Base-by-base conservation (phyloP, 23 red algal genomes). In the Gracilaria domingensis region DNA sequence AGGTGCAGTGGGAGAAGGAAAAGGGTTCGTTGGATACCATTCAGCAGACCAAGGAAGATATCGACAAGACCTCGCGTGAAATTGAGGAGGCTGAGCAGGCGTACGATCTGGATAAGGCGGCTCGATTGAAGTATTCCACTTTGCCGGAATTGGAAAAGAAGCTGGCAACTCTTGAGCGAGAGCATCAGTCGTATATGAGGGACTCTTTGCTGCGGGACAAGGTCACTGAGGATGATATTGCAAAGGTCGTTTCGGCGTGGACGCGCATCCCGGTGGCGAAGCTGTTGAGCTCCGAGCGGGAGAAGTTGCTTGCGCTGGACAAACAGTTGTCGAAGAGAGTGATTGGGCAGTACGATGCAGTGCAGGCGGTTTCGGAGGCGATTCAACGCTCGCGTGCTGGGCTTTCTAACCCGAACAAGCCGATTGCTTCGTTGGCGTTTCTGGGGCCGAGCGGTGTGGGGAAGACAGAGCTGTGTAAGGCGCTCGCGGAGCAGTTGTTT, bases 151-250 rank as follows among this genome's bases (percentile, higher is more conserved):
- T 99, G 45, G 81, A 94, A 57, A 95, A 95, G 71, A 79, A 99
- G 32, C 82, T 99, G 37, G 45, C 60, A 13, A 82, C 79, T 20
- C 64, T 82, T 24, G 97, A 98, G 58, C 32, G 82, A 33, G 71
- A 65, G 8, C 44, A 93, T 29, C 87, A 95, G 34, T 62, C 64
- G n/a, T 62, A 59, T 16, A 78, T 79, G 33, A 42, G 60, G 11
- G 83, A 94, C 14, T 71, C 86, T 37, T 79, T 99, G 65, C 90
- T 99, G 13, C 91, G 91, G 12, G 95, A 96, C 39, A 88, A 99
- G 78, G 97, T 99, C 5, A 96, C 94, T 8, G 97, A 99, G 76
- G 88, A 96, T 86, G 97, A 99, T 51, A 96, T 99, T 91, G 97
- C 97, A 20, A 83, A 92, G 56, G 93, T 94, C 2, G 95, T 99